Conservation (phyloP, 75 land plant species). For the Azolla pinnata region DNA sequence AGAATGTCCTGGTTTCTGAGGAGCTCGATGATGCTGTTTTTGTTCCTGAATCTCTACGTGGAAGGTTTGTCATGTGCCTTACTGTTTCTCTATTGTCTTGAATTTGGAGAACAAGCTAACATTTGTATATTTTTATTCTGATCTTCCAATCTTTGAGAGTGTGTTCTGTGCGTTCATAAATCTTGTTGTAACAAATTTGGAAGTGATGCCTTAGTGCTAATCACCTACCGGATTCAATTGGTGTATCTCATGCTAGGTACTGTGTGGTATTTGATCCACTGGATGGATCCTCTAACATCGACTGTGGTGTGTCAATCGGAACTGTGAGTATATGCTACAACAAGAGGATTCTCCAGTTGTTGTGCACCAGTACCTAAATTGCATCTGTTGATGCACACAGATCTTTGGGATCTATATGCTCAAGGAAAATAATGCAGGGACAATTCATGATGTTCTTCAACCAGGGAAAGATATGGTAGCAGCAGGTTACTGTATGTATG, state of each 20-base stretch:
- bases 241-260: no score
- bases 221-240: no score
- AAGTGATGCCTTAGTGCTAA: no score
- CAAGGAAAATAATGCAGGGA: conserved; percentile 47
- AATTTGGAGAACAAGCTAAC: no score
- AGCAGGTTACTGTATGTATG: conserved; percentile 99
- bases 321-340: conserved; percentile 41
- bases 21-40: conserved; percentile 91
- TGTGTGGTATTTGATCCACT: conserved; percentile 96
- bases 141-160: no score
- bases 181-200: no score
- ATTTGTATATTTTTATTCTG: no score
- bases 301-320: conserved; percentile 98
- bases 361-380: no score
- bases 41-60: conserved; percentile 62
- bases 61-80: conserved; percentile 39
- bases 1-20: conserved; percentile 95
- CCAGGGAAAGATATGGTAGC: conserved; percentile 89
- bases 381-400: conserved; percentile 24
- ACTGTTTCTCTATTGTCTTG: conserved; percentile 4
- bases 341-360: no score
- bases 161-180: no score
- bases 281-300: conserved; percentile 98
- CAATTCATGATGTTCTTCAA: conserved; percentile 66
- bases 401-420: conserved; percentile 87